Base-by-base conservation (phyloP, 495 filamentous ascomycete genomes). In the Glonium stellatum region DNA sequence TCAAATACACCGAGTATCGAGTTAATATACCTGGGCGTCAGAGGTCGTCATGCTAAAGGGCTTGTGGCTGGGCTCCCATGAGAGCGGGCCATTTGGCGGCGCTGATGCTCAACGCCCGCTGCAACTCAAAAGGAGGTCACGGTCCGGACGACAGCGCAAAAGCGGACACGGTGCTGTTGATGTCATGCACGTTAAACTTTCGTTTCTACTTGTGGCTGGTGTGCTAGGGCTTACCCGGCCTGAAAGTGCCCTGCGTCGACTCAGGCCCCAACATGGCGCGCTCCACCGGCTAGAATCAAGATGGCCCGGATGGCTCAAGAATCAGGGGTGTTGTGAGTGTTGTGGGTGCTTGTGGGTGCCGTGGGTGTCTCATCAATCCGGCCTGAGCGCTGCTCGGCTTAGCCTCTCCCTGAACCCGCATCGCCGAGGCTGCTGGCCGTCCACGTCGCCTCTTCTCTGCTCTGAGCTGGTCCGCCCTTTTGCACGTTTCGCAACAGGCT, bases 401-500 rank as follows among this genome's bases (percentile, higher is more conserved):
- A 6, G 48, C 18, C 48, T 15, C 48, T 51, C 48, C 48, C 25
- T 23, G 19, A 51, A 15, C 48, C 23, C 23, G 48, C 48, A 51
- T 23, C 48, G 21, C 18, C 6, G 44, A 48, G 44, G 18, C 9
- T 22, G 44, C 44, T 48, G 6, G 44, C 4, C 13, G 3, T 21
- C 41, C 41, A 21, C 41, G 15, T 31, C 2, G 6, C 27, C 27
- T 31, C n/a, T n/a, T n/a, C n/a, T n/a, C n/a, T n/a, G n/a, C n/a
- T n/a, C 27, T 31, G 27, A 31, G 27, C 6, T 31, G n/a, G n/a
- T n/a, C n/a, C n/a, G n/a, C n/a, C n/a, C n/a, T n/a, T n/a, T n/a
- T n/a, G n/a, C n/a, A 57, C 15, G 58, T 58, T 61, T 65, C 63
- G 59, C 51, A 56, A 58, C 55, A 57, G 59, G 59, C 63, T 66